Conservation (phyloP, 345 rosid genomes). For the Camelina sativa region DNA sequence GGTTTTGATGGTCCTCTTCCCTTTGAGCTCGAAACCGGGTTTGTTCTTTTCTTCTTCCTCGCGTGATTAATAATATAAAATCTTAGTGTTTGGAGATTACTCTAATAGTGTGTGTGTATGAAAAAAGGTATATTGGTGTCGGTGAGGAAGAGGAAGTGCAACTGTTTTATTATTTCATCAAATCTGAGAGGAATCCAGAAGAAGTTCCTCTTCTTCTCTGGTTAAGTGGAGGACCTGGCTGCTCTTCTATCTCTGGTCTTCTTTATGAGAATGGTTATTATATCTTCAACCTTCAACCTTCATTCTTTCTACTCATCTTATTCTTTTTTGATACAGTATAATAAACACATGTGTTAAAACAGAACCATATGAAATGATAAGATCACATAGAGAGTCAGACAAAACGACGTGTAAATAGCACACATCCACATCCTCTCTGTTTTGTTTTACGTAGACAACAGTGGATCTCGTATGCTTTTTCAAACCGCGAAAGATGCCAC, state of each 20-base stretch:
- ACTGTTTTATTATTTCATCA: constrained; percentile 66
- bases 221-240: constrained; percentile 82
- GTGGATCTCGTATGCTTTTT: background rate
- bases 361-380: background rate
- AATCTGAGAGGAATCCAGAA: constrained; percentile 59
- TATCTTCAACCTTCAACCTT: too few relatives aligned
- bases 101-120: background rate
- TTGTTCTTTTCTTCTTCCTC: background rate
- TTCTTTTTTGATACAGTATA: too few relatives aligned
- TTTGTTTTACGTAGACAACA: background rate
- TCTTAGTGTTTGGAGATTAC: background rate
- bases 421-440: background rate
- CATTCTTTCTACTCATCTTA: background rate
- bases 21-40: constrained; percentile 37
- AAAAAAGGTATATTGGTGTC: constrained; percentile 55
- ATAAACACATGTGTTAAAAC: background rate
- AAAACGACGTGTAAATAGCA: background rate
- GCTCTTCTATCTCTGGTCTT: constrained; percentile 53
- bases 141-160: constrained; percentile 51
- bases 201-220: constrained; percentile 66
- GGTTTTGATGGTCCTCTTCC: constrained; percentile 40
- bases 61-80: background rate
- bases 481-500: background rate
- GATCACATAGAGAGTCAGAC: background rate
- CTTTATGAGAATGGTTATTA: constrained; percentile 31